Percentiles rank a stretch among this genome's conserved stretches.
These are phyloP conservation scores for Aquanectria penicillioides DNA, from an alignment of 2,329 filamentous ascomycete genomes.

Conservation along the genomic window DNA sequence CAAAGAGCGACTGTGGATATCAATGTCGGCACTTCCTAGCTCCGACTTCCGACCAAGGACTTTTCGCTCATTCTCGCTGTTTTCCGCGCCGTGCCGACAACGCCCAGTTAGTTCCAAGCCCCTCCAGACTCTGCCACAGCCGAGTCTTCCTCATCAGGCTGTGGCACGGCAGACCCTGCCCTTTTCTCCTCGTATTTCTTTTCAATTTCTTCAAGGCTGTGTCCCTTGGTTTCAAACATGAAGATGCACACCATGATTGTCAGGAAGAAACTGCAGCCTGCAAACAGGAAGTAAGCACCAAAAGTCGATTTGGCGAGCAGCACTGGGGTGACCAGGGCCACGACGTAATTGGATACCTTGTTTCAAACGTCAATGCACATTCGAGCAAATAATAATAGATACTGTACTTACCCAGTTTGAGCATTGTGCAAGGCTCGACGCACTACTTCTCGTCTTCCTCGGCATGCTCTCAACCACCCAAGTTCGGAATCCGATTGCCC, in stretches of 20 bases:
- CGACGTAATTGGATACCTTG: constrained; percentile 55
- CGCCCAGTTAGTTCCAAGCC: background rate
- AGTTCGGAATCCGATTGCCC: constrained; percentile 64
- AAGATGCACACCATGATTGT: constrained; percentile 48
- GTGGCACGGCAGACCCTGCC: background rate
- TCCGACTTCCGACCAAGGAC: no score
- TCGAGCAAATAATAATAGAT: no score
- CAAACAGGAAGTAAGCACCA: constrained; percentile 59
- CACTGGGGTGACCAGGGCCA: constrained; percentile 56
- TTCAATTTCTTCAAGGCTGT: constrained; percentile 53
- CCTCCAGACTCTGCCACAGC: background rate
- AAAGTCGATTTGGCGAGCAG: constrained; percentile 51
- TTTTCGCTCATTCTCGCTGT: no score
- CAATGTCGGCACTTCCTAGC: no score
- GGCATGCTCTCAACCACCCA: constrained; percentile 68
- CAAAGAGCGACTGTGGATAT: no score
- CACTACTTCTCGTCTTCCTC: constrained; percentile 62
- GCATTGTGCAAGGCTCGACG: constrained; percentile 63
- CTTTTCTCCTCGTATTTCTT: constrained; percentile 16
- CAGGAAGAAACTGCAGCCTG: constrained; percentile 49
- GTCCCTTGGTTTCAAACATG: constrained; percentile 56
- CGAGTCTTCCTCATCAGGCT: background rate
- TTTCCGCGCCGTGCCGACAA: no score
- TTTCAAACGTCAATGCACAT: background rate
- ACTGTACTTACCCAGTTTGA: constrained; percentile 61